Evolutionary conservation across 1,284 basidiomycete species (phyloP), one percentile per base, ranked within the genome.

Genomic region (Trametes pubescens): DNA sequence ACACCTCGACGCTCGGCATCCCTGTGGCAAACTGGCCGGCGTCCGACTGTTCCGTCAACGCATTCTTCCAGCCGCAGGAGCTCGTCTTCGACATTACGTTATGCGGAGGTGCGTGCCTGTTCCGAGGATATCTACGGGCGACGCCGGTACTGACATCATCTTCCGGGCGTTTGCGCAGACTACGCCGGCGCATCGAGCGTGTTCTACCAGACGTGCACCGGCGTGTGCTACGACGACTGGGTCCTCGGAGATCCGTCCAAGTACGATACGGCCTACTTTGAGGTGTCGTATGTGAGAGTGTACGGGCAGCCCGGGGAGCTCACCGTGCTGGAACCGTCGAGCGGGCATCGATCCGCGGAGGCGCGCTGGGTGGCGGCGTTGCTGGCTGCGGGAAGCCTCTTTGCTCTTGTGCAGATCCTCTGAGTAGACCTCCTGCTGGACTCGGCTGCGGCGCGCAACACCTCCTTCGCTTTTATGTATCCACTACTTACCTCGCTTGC

Each of bases 31-130:
- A 88, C 69, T 94, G 87, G 83, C 84, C 88, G 0, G 77, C 83
- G 5, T 77, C 81, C 9, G 80, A 82, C 16, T 94, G 92, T 74
- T 77, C 84, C 55, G 82, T 91, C 37, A 76, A 79, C 59, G 74
- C 80, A 40, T 90, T 83, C 78, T 94, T 94, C 75, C 74, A 81
- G 51, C 76, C 87, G 0, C 90, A 93, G 71, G 80, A 85, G 59
- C 81, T 93, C 51, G 86, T 92, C 35, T 86, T 93, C 67, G 86
- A 90, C 73, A 92, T 92, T 64, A 90, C 91, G 1, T 83, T 93
- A 13, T 94, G 92, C 67, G 89, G 90, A 71, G 86, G 86, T 88
- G 65, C 66, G 81, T 76, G 57, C 47, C 51, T 21, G 13, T 34
- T 47, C 34, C 54, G 44, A 24, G 26, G 22, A 11, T 38, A 9